Base-by-base conservation (phyloP, 208 protist species). In the Leishmania arabica region DNA sequence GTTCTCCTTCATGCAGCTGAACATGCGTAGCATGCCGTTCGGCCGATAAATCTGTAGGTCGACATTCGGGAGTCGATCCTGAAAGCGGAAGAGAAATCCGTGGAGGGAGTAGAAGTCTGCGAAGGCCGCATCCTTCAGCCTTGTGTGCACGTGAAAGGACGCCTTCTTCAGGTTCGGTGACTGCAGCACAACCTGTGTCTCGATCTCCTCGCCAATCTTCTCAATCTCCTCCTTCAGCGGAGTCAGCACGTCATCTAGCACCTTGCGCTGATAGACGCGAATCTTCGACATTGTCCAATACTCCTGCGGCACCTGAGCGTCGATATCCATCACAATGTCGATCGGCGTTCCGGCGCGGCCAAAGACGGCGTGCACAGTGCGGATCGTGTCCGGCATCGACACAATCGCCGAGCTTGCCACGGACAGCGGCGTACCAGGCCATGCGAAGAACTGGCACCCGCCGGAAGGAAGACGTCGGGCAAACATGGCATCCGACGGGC, bases 81-180 rank as follows among this genome's bases (percentile, higher is more conserved):
- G 90, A 81, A 96, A 95, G 42, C 85, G 77, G 54, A 86, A 68
- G 31, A 97, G 86, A 62, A 97, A 97, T 21, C 94, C 94, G 78
- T 94, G 84, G 0, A 97, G 84, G n/a, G 92, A 91, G 72, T 93
- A 77, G 82, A 90, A 97, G 78, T 97, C 94, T n/a, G 79, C 87
- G 79, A 97, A 97, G 37, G 94, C 94, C 19, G 81, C 94, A 75
- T 97, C 94, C 84, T 94, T 91, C 65, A 97, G 85, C 72, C 93
- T 92, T 6, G 91, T 97, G 86, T 97, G 94, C 0, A 97, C 84
- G 83, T 97, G 94, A 68, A 97, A 97, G 13, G 94, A 97, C 8
- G 90, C 94, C 84, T 97, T 97, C 84, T 97, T 97, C 4, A 97
- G 86, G 79, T 96, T 97, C 17, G 94, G 94, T n/a, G 91, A 95